Percentiles rank a stretch among this genome's conserved stretches.
phyloP scores from a whole-genome alignment of 2,329 filamentous ascomycete species.

The Colletotrichum navitas region DNA sequence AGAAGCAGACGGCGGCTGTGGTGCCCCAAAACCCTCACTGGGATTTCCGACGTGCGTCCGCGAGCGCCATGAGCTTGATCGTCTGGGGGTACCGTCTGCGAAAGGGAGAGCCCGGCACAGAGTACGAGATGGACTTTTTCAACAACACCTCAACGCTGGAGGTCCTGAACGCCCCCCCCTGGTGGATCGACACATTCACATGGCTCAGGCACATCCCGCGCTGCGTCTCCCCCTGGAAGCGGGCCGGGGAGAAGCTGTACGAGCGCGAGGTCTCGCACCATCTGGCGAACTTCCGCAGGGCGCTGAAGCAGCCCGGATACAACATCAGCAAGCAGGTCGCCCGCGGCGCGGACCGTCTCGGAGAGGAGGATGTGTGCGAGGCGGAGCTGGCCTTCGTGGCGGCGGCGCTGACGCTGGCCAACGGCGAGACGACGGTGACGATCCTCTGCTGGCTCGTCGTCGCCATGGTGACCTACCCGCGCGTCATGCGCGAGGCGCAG shows the following conservation, averaged over 20 bases:
- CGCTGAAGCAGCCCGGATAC: neutral
- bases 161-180: neutral
- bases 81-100: constrained; percentile 15
- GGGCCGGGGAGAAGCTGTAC: constrained; percentile 4
- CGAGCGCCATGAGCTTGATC: constrained; percentile 18
- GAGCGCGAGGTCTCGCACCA: constrained; percentile 13
- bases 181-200: constrained; percentile 11
- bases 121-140: constrained; percentile 17
- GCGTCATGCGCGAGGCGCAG: constrained; percentile 53
- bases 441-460: constrained; percentile 47
- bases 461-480: constrained; percentile 46
- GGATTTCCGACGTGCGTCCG: constrained; percentile 14
- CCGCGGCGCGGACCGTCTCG: neutral
- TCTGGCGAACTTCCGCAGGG: constrained; percentile 11
- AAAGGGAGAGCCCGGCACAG: constrained; percentile 2
- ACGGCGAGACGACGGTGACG: constrained; percentile 6
- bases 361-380: neutral
- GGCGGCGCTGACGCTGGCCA: constrained; percentile 16
- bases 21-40: neutral
- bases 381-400: constrained; percentile 3
- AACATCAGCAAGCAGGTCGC: constrained; percentile 21
- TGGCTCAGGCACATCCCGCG: constrained; percentile 21
- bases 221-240: constrained; percentile 31
- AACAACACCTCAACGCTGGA: neutral
- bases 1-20: neutral